These are phyloP conservation scores for Aciculosporium take DNA, from an alignment of 2,329 filamentous ascomycete genomes.

Conservation along the genomic window DNA sequence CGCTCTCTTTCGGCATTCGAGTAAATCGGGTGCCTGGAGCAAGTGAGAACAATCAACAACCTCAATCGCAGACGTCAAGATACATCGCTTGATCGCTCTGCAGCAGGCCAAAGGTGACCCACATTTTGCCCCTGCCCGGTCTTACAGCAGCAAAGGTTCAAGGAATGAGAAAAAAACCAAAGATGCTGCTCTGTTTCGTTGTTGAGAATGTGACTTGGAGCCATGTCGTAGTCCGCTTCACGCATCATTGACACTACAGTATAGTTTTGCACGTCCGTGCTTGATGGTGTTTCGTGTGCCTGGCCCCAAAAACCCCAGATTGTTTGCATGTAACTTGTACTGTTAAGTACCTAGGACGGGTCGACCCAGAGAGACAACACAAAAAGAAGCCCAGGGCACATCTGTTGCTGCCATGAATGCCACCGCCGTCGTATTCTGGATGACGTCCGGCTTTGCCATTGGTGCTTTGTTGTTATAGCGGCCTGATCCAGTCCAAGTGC, in stretches of 20 bases:
- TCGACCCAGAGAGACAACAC: too few species aligned
- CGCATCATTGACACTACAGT: neutral
- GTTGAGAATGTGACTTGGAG: neutral
- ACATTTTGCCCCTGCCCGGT: neutral
- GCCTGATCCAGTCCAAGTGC: neutral
- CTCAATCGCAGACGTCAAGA: neutral
- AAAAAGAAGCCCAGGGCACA: neutral
- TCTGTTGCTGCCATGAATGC: neutral
- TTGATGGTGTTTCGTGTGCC: neutral
- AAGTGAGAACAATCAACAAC: too few species aligned
- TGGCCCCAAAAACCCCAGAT: neutral
- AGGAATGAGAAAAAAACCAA: neutral
- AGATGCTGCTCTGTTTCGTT: too few species aligned
- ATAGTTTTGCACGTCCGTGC: neutral
- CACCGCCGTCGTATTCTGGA: neutral
- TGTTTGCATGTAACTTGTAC: neutral
- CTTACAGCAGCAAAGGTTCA: neutral
- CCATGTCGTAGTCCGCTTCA: neutral
- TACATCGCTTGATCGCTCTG: neutral
- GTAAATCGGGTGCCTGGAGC: too few species aligned
- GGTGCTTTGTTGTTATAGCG: neutral
- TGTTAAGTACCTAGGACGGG: too few species aligned
- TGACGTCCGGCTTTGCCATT: neutral
- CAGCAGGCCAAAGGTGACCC: constrained; percentile 1
- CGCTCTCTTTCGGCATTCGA: neutral